These are phyloP conservation scores for Naganishia albida DNA, from an alignment of 1,284 basidiomycete genomes.

Conservation along the genomic window DNA sequence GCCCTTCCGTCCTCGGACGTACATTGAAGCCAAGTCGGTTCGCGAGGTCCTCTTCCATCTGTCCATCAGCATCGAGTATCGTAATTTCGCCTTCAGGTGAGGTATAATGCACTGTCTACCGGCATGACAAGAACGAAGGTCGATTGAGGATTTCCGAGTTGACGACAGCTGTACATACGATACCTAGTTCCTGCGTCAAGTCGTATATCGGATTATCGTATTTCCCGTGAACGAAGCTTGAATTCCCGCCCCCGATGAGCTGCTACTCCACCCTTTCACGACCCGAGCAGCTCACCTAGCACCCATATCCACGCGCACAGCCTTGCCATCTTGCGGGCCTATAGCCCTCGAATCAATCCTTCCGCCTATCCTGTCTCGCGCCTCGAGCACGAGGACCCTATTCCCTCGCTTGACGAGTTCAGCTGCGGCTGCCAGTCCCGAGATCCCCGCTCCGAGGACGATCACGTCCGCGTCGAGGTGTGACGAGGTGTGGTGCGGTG, in stretches of 20 bases:
- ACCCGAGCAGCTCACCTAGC: constrained; percentile 33
- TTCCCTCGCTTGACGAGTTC: constrained; percentile 36
- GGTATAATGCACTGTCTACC: constrained; percentile 16
- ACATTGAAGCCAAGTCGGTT: constrained; percentile 24
- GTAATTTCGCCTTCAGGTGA: constrained; percentile 23
- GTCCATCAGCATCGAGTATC: constrained; percentile 25
- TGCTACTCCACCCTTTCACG: neutral
- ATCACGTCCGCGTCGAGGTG: constrained; percentile 27
- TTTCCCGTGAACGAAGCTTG: constrained; percentile 40
- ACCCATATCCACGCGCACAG: constrained; percentile 36
- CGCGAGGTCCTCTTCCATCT: constrained; percentile 7
- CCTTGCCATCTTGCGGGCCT: constrained; percentile 25
- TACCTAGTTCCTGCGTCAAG: constrained; percentile 33
- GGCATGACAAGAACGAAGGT: neutral
- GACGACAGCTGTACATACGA: constrained; percentile 32
- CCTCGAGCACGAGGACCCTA: constrained; percentile 46
- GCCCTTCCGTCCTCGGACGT: neutral
- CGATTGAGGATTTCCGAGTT: neutral
- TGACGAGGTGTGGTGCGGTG: neutral
- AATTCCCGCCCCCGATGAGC: neutral
- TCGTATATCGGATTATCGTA: constrained; percentile 39
- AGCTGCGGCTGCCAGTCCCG: constrained; percentile 25
- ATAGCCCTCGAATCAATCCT: constrained; percentile 41
- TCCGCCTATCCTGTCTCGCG: constrained; percentile 46
- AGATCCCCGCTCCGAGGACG: constrained; percentile 29